Conservation (phyloP, 2,329 filamentous ascomycete species). For the Exophiala spinifera region DNA sequence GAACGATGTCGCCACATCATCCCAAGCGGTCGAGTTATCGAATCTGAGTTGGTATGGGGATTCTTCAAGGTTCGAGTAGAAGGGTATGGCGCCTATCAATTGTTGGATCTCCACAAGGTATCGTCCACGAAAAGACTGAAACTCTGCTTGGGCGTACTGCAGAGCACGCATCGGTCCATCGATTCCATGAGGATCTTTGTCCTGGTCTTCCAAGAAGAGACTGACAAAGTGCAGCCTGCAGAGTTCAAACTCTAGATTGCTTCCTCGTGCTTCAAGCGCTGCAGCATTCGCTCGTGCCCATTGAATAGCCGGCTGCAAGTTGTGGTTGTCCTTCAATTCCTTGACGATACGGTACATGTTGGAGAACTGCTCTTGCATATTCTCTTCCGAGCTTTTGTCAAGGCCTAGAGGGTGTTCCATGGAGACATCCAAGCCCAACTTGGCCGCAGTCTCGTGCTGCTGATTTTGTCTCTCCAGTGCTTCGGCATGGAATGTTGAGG, state of each 20-base stretch:
- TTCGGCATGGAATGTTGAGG: constrained; percentile 79
- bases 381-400: constrained; percentile 37
- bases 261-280: constrained; percentile 74
- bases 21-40: constrained; percentile 70
- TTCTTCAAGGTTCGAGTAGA: constrained; percentile 65
- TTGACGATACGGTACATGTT: constrained; percentile 89
- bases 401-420: constrained; percentile 27
- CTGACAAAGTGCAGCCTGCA: constrained; percentile 86
- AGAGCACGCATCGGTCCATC: constrained; percentile 62
- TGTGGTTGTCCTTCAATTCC: constrained; percentile 65
- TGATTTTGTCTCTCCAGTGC: constrained; percentile 30
- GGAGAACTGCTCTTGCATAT: constrained; percentile 68
- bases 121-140: constrained; percentile 68
- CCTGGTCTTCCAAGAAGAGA: constrained; percentile 68
- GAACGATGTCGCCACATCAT: constrained; percentile 81
- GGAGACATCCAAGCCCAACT: constrained; percentile 32
- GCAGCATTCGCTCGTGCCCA: constrained; percentile 75
- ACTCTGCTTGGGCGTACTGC: constrained; percentile 71
- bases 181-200: constrained; percentile 40
- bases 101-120: constrained; percentile 78
- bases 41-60: constrained; percentile 82
- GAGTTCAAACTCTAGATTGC: constrained; percentile 92
- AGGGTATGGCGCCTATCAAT: constrained; percentile 78
- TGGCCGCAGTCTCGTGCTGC: constrained; percentile 33
- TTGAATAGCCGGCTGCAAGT: constrained; percentile 77